Conservation (phyloP, 1,284 basidiomycete genomes). For the Austroboletus sp. region DNA sequence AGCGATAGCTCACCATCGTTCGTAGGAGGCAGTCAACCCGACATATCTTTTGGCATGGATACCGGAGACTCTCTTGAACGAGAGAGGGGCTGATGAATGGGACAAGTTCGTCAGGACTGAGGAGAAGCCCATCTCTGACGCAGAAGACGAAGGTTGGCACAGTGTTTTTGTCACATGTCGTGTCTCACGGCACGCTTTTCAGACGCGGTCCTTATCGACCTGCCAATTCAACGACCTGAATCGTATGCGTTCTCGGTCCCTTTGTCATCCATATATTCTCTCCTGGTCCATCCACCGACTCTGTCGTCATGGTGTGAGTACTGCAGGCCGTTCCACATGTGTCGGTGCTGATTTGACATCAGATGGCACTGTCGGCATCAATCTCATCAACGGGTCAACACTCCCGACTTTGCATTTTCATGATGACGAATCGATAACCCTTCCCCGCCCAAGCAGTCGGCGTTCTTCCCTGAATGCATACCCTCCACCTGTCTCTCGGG, state of each 20-base stretch:
- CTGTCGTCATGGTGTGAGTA: conserved; percentile 82
- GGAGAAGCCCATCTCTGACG: conserved; percentile 50
- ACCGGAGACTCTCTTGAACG: conserved; percentile 70
- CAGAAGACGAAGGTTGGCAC: conserved; percentile 65
- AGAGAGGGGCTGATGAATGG: conserved; percentile 72
- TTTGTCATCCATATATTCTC: conserved; percentile 81
- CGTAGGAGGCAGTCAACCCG: conserved; percentile 64
- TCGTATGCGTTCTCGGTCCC: conserved; percentile 94
- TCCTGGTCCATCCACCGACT: conserved; percentile 79
- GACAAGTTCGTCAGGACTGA: conserved; percentile 81
- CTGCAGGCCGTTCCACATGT: conserved; percentile 1
- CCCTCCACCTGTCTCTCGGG: conserved; percentile 51
- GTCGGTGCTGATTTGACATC: conserved; percentile 5
- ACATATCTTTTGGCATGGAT: conserved; percentile 79
- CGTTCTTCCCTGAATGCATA: conserved; percentile 46
- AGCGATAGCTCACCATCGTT: conserved; percentile 12
- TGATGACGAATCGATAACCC: conserved; percentile 82
- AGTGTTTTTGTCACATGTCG: background rate
- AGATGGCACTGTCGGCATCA: conserved; percentile 75
- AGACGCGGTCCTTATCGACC: conserved; percentile 75
- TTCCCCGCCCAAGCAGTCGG: conserved; percentile 34
- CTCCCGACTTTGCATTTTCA: conserved; percentile 91
- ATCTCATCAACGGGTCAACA: conserved; percentile 83
- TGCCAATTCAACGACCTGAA: conserved; percentile 70
- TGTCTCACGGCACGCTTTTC: conserved; percentile 9